Evolutionary conservation across 208 protist genomes (phyloP), one percentile per base, ranked within the genome.

Genomic region (Naegleria fowleri): DNA sequence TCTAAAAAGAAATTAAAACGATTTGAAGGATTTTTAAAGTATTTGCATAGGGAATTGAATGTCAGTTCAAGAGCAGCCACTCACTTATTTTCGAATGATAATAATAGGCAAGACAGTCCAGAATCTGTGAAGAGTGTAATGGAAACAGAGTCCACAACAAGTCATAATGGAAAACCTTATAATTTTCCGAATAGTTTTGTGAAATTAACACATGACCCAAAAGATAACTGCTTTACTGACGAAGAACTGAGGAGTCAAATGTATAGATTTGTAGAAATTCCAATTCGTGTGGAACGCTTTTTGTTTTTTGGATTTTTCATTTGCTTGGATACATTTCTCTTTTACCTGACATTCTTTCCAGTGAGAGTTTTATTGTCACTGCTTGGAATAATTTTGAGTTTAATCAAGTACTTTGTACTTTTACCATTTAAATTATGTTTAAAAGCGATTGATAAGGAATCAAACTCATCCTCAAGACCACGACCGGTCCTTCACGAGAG

Each of bases 281-380:
- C 67, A 0, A 79, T 79, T 36, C 19, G 16, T 36, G 16, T 88
- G 0, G 52, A 52, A 33, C 22, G n/a, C 25, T 89, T 94, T 58
- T 41, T 94, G 22, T 51, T 88, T 3, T 94, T 94, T 90, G 93
- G 94, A n/a, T 94, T 92, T 84, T 76, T 96, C 0, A 89, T 95
- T n/a, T 96, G 94, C 83, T 86, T 93, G 38, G 94, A 96, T 67
- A 59, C 86, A 36, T 95, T 95, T 88, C 76, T 96, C 38, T 94
- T 92, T 55, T 86, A 93, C 36, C 93, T 95, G 59, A 95, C 94
- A 15, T 92, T 95, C 40, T 92, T 95, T 33, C 94, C 94, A 25
- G 36, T 95, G 11, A 67, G 94, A 52, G 79, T 95, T 0, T 22
- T 93, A n/a, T 59, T 92, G 19, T 51, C 87, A 38, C 58, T 94